phyloP scores from a whole-genome alignment of 306 rosid species.

The Cicer chorassanicum region DNA sequence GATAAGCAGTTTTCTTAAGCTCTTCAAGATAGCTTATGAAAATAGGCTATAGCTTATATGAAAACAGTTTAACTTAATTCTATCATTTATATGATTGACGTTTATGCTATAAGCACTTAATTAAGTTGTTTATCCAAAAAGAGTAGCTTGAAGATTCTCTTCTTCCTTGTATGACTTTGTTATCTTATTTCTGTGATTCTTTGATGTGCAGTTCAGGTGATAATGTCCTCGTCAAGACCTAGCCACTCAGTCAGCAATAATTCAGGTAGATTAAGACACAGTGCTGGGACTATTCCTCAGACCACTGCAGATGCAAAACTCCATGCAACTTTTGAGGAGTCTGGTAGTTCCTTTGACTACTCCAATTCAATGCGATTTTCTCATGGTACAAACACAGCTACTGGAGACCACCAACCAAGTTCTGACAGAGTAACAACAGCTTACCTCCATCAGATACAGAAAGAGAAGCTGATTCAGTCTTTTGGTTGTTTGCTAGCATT shows the following conservation, averaged over 20 bases:
- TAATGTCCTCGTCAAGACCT: constrained; percentile 89
- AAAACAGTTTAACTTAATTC: too few species aligned
- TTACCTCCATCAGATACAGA: constrained; percentile 87
- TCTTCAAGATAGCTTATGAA: too few species aligned
- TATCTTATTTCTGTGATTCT: too few species aligned
- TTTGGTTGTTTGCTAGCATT: constrained; percentile 91
- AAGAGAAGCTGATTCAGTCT: constrained; percentile 86
- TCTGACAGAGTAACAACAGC: constrained; percentile 82
- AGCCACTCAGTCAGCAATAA: constrained; percentile 69
- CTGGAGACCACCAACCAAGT: constrained; percentile 64
- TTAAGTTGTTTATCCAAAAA: too few species aligned
- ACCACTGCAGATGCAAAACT: constrained; percentile 91
- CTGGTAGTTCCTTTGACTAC: constrained; percentile 90
- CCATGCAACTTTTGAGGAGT: constrained; percentile 85
- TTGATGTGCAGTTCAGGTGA: constrained; percentile 47
- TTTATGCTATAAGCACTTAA: too few species aligned
- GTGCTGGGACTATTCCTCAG: constrained; percentile 79
- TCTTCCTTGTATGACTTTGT: too few species aligned
- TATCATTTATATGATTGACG: too few species aligned
- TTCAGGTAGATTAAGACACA: constrained; percentile 80
- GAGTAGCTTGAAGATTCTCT: too few species aligned
- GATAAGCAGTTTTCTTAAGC: too few species aligned
- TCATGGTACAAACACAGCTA: constrained; percentile 42
- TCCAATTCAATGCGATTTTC: constrained; percentile 70
- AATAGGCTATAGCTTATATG: too few species aligned